Percentiles rank a stretch among this genome's conserved stretches.
These are phyloP conservation scores for Trypanosomatidae sp. DNA, from an alignment of 208 protist genomes.

Conservation along the genomic window DNA sequence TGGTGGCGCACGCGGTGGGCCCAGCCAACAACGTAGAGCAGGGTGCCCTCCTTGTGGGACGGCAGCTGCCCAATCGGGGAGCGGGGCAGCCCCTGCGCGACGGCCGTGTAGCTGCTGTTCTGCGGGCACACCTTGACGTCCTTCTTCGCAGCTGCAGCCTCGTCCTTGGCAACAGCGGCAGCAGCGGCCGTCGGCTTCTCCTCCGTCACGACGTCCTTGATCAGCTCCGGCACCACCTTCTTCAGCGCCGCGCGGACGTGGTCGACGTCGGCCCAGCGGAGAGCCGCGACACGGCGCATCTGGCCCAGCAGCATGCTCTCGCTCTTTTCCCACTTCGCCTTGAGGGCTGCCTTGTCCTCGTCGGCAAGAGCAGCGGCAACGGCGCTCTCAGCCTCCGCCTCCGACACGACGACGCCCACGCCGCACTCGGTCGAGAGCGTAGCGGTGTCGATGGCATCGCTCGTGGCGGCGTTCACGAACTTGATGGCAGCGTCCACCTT, in stretches of 20 bases:
- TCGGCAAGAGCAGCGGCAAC: conserved; percentile 54
- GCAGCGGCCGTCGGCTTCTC: conserved; percentile 13
- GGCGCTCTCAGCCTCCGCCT: conserved; percentile 39
- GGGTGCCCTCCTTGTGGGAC: conserved; percentile 45
- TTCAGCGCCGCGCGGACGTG: conserved; percentile 67
- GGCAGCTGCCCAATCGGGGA: conserved; percentile 56
- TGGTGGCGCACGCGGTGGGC: conserved; percentile 94
- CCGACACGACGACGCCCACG: conserved; percentile 62
- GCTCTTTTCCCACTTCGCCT: conserved; percentile 79
- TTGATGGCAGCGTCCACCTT: conserved; percentile 82
- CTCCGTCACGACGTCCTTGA: conserved; percentile 47
- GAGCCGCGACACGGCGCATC: conserved; percentile 63
- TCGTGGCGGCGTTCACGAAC: conserved; percentile 63
- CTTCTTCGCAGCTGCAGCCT: too few relatives aligned
- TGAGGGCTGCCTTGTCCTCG: conserved; percentile 57
- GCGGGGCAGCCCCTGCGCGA: conserved; percentile 40
- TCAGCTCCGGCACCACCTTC: conserved; percentile 59
- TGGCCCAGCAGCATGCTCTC: conserved; percentile 81
- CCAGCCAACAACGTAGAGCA: conserved; percentile 96
- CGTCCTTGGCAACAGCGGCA: not conserved
- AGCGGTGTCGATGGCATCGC: conserved; percentile 36
- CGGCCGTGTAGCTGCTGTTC: conserved; percentile 44
- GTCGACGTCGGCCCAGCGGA: conserved; percentile 82
- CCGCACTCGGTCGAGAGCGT: conserved; percentile 73
- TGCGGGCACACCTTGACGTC: conserved; percentile 53